Conservation (phyloP, 2,329 filamentous ascomycete species). For the Diaporthe sp. region DNA sequence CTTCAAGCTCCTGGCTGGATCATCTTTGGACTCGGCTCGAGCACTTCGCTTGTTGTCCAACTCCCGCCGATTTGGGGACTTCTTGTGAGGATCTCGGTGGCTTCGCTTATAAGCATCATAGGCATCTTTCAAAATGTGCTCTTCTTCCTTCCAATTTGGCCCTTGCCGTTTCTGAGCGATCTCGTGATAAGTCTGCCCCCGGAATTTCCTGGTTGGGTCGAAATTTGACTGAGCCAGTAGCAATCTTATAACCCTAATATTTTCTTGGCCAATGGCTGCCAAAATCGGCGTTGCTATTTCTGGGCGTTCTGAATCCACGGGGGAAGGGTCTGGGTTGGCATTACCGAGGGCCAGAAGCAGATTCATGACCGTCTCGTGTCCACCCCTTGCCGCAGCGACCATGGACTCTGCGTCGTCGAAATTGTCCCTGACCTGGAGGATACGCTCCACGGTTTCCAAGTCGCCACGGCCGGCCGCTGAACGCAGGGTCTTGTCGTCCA, state of each 20-base stretch:
- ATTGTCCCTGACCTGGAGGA: slow-evolving; percentile 71
- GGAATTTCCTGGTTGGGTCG: slow-evolving; percentile 83
- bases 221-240: slow-evolving; percentile 83
- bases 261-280: slow-evolving; percentile 90
- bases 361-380: slow-evolving; percentile 89
- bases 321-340: slow-evolving; percentile 76
- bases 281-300: slow-evolving; percentile 94
- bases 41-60: slow-evolving; percentile 55
- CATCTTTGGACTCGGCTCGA: slow-evolving; percentile 60
- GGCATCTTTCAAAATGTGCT: slow-evolving; percentile 81
- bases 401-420: slow-evolving; percentile 86
- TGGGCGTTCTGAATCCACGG: slow-evolving; percentile 62
- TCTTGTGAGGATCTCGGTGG: slow-evolving; percentile 63
- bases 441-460: slow-evolving; percentile 70
- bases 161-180: slow-evolving; percentile 86
- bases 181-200: slow-evolving; percentile 87
- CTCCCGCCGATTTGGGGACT: slow-evolving; percentile 62
- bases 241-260: slow-evolving; percentile 85
- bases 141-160: slow-evolving; percentile 91
- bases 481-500: slow-evolving; percentile 72
- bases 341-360: slow-evolving; percentile 78
- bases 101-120: slow-evolving; percentile 74
- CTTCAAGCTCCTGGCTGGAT: slow-evolving; percentile 56
- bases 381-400: slow-evolving; percentile 91
- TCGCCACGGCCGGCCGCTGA: slow-evolving; percentile 72